These are phyloP conservation scores for Tagetes erecta DNA, from an alignment of 129 eudicot genomes.

Conservation along the genomic window DNA sequence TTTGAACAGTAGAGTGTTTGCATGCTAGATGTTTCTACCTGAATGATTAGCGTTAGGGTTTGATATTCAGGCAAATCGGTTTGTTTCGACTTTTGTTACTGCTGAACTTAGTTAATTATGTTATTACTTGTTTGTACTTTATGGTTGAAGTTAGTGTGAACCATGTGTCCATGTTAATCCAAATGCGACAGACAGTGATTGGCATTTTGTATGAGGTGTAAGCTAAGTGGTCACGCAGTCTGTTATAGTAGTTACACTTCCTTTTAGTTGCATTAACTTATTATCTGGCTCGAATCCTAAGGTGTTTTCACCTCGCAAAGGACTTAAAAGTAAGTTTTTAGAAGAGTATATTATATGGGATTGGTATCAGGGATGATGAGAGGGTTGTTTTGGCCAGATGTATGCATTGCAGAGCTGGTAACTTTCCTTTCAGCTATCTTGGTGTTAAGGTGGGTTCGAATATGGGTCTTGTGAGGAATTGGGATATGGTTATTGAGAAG, in stretches of 20 bases:
- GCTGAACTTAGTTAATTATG: not conserved
- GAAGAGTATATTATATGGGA: too few relatives aligned
- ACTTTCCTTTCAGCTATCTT: too few relatives aligned
- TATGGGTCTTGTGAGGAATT: too few relatives aligned
- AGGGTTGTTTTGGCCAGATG: too few relatives aligned
- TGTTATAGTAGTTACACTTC: not conserved
- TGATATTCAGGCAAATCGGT: not conserved
- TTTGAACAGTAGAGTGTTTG: not conserved
- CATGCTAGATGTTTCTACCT: not conserved
- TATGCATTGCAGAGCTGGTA: too few relatives aligned
- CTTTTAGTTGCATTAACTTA: not conserved
- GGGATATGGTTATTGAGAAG: too few relatives aligned
- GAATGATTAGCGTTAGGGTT: constrained; percentile 18
- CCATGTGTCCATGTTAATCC: too few relatives aligned
- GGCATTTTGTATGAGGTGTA: not conserved
- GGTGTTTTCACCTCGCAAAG: too few relatives aligned
- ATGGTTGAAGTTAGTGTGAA: constrained; percentile 7
- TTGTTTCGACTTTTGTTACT: not conserved
- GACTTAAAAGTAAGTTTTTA: too few relatives aligned
- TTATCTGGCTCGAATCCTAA: too few relatives aligned
- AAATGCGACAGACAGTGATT: constrained; percentile 9
- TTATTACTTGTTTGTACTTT: not conserved
- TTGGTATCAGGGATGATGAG: too few relatives aligned
- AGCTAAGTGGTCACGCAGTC: not conserved
- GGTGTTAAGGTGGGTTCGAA: too few relatives aligned